Percentiles rank a stretch among this genome's conserved stretches.
Conservation (phyloP, 2,329 filamentous ascomycete genomes). For the Cytospora mali region DNA sequence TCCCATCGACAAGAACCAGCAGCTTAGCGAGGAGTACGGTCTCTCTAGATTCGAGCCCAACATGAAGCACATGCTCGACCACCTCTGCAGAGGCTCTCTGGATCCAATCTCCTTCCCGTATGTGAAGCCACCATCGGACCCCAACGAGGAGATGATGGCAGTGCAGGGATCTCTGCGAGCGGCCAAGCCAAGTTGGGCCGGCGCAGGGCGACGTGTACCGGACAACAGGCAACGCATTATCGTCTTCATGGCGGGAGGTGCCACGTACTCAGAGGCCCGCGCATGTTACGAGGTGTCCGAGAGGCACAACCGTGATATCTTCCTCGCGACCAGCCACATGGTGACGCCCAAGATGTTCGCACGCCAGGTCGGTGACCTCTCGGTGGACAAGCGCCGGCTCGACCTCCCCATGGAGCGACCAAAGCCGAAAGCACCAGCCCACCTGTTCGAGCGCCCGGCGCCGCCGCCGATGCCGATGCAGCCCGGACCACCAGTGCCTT, state of each 20-base stretch:
- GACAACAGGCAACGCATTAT: constrained; percentile 91
- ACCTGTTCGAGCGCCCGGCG: constrained; percentile 77
- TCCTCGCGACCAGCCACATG: constrained; percentile 91
- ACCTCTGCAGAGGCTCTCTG: constrained; percentile 66
- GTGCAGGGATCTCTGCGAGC: constrained; percentile 79
- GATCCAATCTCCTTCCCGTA: constrained; percentile 72
- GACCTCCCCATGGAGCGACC: constrained; percentile 81
- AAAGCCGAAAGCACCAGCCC: constrained; percentile 78
- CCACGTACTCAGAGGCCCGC: constrained; percentile 88
- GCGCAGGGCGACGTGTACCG: constrained; percentile 68
- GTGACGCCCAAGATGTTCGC: constrained; percentile 81
- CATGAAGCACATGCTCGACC: constrained; percentile 81
- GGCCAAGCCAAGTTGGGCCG: constrained; percentile 91
- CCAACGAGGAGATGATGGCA: constrained; percentile 59
- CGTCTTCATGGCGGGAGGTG: constrained; percentile 92
- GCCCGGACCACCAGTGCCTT: constrained; percentile 36
- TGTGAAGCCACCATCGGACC: constrained; percentile 68
- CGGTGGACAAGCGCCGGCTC: constrained; percentile 72
- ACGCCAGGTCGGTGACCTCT: constrained; percentile 79
- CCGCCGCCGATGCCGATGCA: constrained; percentile 49
- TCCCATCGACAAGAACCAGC: constrained; percentile 61
- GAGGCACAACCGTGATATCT: constrained; percentile 75
- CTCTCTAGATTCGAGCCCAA: constrained; percentile 86
- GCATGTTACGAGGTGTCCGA: constrained; percentile 85
- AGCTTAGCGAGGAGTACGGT: constrained; percentile 73